These are phyloP conservation scores for Piper longum DNA, from an alignment of 164 flowering plant genomes.

Conservation along the genomic window DNA sequence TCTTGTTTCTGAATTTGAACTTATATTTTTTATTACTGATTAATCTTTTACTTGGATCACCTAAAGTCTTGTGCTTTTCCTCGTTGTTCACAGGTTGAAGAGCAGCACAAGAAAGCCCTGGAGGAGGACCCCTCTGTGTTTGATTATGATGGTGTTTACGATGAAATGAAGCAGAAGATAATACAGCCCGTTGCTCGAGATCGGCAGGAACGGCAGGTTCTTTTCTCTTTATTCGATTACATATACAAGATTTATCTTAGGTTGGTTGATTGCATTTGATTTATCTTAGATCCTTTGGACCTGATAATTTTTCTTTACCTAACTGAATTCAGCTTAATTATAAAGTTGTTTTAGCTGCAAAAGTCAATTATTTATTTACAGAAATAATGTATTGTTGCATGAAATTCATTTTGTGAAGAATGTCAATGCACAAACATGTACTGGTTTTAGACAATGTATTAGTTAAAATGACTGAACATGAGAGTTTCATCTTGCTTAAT, in stretches of 20 bases:
- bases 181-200: conserved; percentile 41
- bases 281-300: background rate
- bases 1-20: background rate
- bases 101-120: conserved; percentile 81
- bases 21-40: no score
- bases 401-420: no score
- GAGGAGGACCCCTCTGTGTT: conserved; percentile 85
- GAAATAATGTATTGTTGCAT: no score
- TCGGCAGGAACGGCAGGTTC: conserved; percentile 62
- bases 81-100: conserved; percentile 40
- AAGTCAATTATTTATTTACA: background rate
- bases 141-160: conserved; percentile 91
- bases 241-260: no score
- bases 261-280: background rate
- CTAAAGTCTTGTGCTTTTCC: no score
- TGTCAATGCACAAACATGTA: background rate
- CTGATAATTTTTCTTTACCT: background rate
- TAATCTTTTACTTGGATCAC: background rate
- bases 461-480: no score
- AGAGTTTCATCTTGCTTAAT: background rate
- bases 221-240: no score
- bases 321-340: background rate
- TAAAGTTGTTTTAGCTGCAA: no score
- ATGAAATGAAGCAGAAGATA: conserved; percentile 60
- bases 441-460: background rate